Evolutionary conservation across 192 early-diverging fungal genomes (phyloP).

Genomic region (Mortierella claussenii): DNA sequence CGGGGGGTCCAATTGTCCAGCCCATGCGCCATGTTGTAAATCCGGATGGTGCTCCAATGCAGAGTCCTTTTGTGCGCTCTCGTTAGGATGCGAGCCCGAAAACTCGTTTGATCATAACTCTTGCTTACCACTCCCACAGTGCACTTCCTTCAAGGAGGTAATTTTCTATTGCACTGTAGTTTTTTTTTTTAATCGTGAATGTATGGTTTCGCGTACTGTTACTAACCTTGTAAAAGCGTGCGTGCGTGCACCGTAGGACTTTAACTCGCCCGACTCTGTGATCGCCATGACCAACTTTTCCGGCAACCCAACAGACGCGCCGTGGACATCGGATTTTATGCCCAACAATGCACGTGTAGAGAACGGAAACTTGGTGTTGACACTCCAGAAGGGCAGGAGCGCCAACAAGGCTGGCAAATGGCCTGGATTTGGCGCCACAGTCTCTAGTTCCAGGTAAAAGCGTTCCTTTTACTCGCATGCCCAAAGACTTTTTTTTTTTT

Average conservation of each 20-base stretch:
- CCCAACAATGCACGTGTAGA: conserved; percentile 46
- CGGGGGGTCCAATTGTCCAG: conserved; percentile 46
- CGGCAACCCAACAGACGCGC: conserved; percentile 38
- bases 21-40: conserved; percentile 60
- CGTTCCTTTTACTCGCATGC: too few relatives aligned
- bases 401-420: conserved; percentile 36
- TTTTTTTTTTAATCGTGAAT: too few relatives aligned
- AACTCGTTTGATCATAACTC: conserved; percentile 48
- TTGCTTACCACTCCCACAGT: conserved; percentile 31
- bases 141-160: conserved; percentile 43
- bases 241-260: too few relatives aligned
- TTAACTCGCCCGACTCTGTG: conserved; percentile 16
- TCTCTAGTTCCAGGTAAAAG: conserved; percentile 43
- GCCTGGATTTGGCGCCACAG: conserved; percentile 55
- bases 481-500: too few relatives aligned
- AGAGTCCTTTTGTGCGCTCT: conserved; percentile 41
- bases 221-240: too few relatives aligned
- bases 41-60: conserved; percentile 55
- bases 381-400: conserved; percentile 12
- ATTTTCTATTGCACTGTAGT: background rate
- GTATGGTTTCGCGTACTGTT: too few relatives aligned
- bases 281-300: conserved; percentile 27
- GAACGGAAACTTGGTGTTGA: conserved; percentile 43
- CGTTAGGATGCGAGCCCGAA: conserved; percentile 51
- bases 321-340: conserved; percentile 50